phyloP scores from a whole-genome alignment of 208 protist species.

The Strigomonas galati region DNA sequence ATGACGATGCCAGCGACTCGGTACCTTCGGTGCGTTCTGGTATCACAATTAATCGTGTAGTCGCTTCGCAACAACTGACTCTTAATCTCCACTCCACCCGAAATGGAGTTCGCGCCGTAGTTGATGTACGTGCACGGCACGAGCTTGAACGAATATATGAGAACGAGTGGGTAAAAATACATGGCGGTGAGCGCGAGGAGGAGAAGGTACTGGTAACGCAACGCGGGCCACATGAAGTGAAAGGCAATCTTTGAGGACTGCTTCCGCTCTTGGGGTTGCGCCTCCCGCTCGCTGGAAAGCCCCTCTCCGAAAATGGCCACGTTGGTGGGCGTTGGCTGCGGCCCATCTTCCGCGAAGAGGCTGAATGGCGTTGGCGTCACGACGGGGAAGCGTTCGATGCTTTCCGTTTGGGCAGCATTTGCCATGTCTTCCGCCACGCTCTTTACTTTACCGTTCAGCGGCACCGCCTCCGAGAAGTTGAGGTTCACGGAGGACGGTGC shows the following conservation, averaged over 20 bases:
- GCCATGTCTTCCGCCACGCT: neutral
- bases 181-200: conserved; percentile 20
- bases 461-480: neutral
- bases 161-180: conserved; percentile 24
- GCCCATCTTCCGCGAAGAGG: conserved; percentile 30
- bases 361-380: conserved; percentile 29
- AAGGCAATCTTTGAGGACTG: conserved; percentile 1
- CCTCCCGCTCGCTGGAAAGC: neutral
- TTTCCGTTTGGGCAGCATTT: neutral
- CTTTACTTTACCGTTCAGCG: neutral
- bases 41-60: conserved; percentile 20
- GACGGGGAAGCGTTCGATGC: conserved; percentile 15
- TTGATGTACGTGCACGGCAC: conserved; percentile 26
- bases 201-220: conserved; percentile 20
- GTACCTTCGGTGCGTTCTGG: conserved; percentile 13
- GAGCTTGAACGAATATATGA: conserved; percentile 30
- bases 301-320: conserved; percentile 12
- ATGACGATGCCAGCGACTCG: conserved; percentile 23
- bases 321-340: conserved; percentile 14
- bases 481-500: neutral
- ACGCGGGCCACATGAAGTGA: conserved; percentile 26
- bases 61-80: conserved; percentile 10
- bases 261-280: neutral
- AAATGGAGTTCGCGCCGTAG: neutral
- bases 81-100: neutral